Base-by-base conservation (phyloP, 2,329 filamentous ascomycete genomes). In the Chalaropsis thielavioides region DNA sequence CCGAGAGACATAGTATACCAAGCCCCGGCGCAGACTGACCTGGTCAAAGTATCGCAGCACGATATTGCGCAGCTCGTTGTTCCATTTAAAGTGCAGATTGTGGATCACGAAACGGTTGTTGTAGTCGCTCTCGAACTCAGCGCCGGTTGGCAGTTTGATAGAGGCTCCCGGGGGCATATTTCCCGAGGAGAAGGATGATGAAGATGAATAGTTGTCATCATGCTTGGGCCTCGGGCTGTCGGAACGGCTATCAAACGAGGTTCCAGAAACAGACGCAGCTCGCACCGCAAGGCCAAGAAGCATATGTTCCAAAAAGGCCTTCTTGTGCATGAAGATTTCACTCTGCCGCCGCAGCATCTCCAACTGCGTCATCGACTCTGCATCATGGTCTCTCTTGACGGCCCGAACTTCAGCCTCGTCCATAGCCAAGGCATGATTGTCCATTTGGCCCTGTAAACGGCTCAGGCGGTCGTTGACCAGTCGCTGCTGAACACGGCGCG, bases 31-130 rank as follows among this genome's bases (percentile, higher is more conserved):
- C 75, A 99, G 95, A 73, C 92, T 91, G 71, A 95, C 94, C 77
- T 99, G 94, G 72, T 99, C 94, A 68, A 94, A 95, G 74, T 99
- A 99, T 27, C 94, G 89, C 49, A 99, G 82, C 61, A 99, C 94
- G 71, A 96, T 96, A 72, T 99, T 97, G 67, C 94, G 85, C 44
- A 99, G 77, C 11, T 92, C 84, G 71, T 99, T 99, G 77, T 96
- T 97, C 94, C 94, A 99, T 75, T 99, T 99, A 66, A 99, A 78
- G 72, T 99, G 94, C 73, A 95, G 83, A 71, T 99, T 99, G 78
- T 99, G 94, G 63, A 99, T 88, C 70, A 97, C 92, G 77, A 99
- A 99, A 1, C 94, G 88, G 72, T 99, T 99, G 73, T 95, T 94
- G 79, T 96, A 99, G 72, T 97, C 92, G 74, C 89, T 96, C 61